Percentiles rank a stretch among this genome's conserved stretches.
phyloP scores from a whole-genome alignment of 2,329 filamentous ascomycete species.

The Thielaviopsis ethacetica region DNA sequence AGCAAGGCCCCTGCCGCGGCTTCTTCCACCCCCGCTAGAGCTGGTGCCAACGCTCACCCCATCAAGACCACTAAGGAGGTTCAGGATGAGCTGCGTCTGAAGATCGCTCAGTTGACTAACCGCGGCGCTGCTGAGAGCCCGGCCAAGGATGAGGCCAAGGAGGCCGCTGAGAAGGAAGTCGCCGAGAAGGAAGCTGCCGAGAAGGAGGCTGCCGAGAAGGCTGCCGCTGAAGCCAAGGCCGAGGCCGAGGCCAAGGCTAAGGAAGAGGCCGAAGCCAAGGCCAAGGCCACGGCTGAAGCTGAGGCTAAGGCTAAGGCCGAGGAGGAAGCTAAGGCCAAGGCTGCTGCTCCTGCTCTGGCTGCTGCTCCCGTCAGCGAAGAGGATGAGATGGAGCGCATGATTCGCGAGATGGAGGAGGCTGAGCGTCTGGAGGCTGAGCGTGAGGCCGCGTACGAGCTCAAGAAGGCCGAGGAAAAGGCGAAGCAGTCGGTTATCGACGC shows the following conservation, averaged over 20 bases:
- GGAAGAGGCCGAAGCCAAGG: slow-evolving; percentile 20
- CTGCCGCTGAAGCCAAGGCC: slow-evolving; percentile 19
- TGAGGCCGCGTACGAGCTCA: slow-evolving; percentile 32
- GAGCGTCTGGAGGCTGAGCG: slow-evolving; percentile 25
- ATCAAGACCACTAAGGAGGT: slow-evolving; percentile 68
- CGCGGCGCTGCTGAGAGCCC: slow-evolving; percentile 6
- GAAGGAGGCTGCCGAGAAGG: slow-evolving; percentile 12
- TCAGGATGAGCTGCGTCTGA: slow-evolving; percentile 65
- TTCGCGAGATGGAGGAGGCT: slow-evolving; percentile 44
- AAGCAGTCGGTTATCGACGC: slow-evolving; percentile 30
- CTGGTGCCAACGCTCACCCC: slow-evolving; percentile 49
- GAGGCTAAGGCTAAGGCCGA: slow-evolving; percentile 22
- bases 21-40: slow-evolving; percentile 61
- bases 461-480: slow-evolving; percentile 28
- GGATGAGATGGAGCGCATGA: slow-evolving; percentile 42
- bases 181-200: slow-evolving; percentile 14
- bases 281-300: slow-evolving; percentile 16
- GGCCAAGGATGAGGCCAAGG: slow-evolving; percentile 15
- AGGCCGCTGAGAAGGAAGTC: slow-evolving; percentile 16
- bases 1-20: slow-evolving; percentile 54
- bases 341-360: slow-evolving; percentile 17
- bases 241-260: slow-evolving; percentile 21
- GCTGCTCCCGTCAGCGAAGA: slow-evolving; percentile 23
- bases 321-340: slow-evolving; percentile 20
- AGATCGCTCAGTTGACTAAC: slow-evolving; percentile 48